Conservation (phyloP, 139 green algal species). For the Coccomyxa sp. region DNA sequence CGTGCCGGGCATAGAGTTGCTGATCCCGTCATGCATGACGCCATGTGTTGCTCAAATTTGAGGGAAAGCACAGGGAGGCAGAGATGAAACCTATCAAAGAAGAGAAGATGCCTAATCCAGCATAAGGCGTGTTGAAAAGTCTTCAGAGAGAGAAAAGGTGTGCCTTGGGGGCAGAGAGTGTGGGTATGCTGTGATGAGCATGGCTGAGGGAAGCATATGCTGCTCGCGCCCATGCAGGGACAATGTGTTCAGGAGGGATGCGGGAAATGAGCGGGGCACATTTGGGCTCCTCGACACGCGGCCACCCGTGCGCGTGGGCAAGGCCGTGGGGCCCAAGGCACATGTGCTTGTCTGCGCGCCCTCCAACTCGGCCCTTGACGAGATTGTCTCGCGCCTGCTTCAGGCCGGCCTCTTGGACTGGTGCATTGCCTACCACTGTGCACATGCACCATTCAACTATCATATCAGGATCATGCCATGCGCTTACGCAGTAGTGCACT, state of each 20-base stretch:
- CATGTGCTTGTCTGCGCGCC: slow-evolving; percentile 88
- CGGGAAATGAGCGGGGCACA: slow-evolving; percentile 6
- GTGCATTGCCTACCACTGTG: background rate
- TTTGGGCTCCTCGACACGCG: slow-evolving; percentile 32
- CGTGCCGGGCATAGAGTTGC: too few relatives aligned
- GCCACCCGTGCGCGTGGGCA: slow-evolving; percentile 27
- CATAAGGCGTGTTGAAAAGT: background rate
- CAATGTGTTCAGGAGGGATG: slow-evolving; percentile 23
- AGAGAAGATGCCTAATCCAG: background rate
- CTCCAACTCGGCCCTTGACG: slow-evolving; percentile 86
- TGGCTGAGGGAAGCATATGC: background rate
- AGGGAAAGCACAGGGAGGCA: too few relatives aligned
- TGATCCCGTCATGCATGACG: too few relatives aligned
- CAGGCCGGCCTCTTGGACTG: slow-evolving; percentile 53
- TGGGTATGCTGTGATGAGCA: background rate
- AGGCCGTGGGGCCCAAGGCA: slow-evolving; percentile 40
- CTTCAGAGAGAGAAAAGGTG: background rate
- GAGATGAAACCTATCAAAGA: background rate
- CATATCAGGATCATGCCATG: background rate
- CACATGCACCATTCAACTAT: background rate
- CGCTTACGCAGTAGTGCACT: too few relatives aligned
- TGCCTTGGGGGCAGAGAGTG: background rate
- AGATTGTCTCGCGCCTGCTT: slow-evolving; percentile 76
- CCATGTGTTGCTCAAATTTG: too few relatives aligned
- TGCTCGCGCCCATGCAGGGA: slow-evolving; percentile 16